phyloP scores from a whole-genome alignment of 768 basidiomycete species.

The Cyclocybe aegerita region DNA sequence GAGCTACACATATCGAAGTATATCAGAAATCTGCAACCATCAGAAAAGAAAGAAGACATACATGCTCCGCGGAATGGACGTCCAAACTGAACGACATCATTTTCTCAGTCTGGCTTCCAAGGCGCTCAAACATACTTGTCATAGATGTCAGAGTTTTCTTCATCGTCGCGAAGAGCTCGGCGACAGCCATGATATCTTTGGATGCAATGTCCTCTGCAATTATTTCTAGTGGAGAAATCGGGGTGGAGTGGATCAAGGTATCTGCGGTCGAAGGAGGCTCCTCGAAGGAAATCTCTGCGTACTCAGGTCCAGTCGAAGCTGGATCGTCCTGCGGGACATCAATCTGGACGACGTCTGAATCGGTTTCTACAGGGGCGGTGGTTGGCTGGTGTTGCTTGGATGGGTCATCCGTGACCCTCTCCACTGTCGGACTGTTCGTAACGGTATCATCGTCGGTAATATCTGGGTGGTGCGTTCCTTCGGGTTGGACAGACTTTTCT shows the following conservation, averaged over 20 bases:
- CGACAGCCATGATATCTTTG: conserved; percentile 41
- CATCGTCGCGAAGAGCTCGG: conserved; percentile 46
- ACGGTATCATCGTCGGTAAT: no score
- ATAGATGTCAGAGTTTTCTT: conserved; percentile 40
- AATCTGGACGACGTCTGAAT: no score
- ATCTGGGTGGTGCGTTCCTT: no score
- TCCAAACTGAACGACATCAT: conserved; percentile 44
- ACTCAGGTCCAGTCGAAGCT: no score
- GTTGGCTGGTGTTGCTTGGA: no score
- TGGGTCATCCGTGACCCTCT: no score
- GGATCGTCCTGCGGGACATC: no score
- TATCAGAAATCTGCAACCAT: conserved; percentile 3
- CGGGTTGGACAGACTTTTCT: no score
- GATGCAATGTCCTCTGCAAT: conserved; percentile 24
- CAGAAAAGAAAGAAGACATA: conserved; percentile 18
- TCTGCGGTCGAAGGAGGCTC: neutral
- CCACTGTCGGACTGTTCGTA: no score
- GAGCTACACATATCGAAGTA: conserved; percentile 32
- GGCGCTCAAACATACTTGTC: conserved; percentile 40
- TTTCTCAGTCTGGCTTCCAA: conserved; percentile 45
- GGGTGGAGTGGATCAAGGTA: neutral
- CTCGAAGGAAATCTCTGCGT: no score
- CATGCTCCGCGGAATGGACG: conserved; percentile 44
- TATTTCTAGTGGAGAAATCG: conserved; percentile 1
- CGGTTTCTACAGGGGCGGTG: no score